These are phyloP conservation scores for Monilinia vaccinii-corymbosi DNA, from an alignment of 2,329 filamentous ascomycete genomes.

Conservation along the genomic window DNA sequence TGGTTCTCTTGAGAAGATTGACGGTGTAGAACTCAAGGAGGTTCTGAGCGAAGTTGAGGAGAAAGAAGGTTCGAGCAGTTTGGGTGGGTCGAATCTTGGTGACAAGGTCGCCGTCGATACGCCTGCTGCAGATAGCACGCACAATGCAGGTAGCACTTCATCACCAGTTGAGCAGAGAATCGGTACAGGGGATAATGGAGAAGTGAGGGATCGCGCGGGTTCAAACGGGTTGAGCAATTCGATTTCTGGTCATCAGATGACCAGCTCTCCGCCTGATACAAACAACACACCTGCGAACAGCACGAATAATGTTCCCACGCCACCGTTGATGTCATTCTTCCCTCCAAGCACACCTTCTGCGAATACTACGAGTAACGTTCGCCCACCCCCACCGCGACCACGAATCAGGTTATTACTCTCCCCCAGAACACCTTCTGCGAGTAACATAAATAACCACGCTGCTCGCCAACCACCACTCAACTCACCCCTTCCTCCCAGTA, in stretches of 20 bases:
- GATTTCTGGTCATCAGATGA: not conserved
- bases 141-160: not conserved
- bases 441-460: not conserved
- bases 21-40: not conserved
- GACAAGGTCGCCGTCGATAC: not conserved
- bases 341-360: no score
- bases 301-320: no score
- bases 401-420: not conserved
- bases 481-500: not conserved
- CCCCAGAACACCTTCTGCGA: not conserved
- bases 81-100: not conserved
- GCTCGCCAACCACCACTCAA: not conserved
- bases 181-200: not conserved
- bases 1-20: not conserved
- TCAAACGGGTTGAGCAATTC: not conserved
- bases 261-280: not conserved
- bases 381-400: no score
- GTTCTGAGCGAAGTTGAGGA: not conserved
- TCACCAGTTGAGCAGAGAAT: no score
- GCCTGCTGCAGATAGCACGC: not conserved
- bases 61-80: not conserved
- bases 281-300: no score
- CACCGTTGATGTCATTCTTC: no score
- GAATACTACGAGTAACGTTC: no score
- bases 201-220: not conserved